Evolutionary conservation across 75 land plant genomes (phyloP).

Genomic region (Picea glauca): DNA sequence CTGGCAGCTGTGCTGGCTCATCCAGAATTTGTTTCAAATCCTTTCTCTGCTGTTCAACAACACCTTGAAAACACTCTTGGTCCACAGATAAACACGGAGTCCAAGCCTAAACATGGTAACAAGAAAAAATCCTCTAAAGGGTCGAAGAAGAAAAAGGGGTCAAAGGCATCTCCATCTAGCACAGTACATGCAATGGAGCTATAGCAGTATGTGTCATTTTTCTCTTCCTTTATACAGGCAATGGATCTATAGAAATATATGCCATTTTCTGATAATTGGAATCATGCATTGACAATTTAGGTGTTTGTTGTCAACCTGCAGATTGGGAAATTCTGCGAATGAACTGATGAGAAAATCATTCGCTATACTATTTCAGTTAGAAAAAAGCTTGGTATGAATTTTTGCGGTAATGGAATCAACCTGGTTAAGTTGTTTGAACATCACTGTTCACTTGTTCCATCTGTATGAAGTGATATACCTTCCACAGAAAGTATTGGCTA

Average conservation of each 20-base stretch:
- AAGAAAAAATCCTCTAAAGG: slow-evolving; percentile 9
- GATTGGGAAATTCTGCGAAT: background rate
- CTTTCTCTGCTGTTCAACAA: slow-evolving; percentile 36
- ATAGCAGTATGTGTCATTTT: background rate
- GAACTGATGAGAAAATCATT: background rate
- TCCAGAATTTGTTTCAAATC: slow-evolving; percentile 25
- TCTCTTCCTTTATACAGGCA: background rate
- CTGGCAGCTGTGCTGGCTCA: slow-evolving; percentile 36
- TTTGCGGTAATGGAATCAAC: background rate
- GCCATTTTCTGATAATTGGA: background rate
- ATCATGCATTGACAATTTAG: background rate
- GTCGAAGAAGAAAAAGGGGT: background rate
- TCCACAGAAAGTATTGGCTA: background rate
- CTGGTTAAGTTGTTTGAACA: background rate
- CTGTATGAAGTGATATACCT: background rate
- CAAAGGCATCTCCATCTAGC: background rate
- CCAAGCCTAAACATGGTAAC: slow-evolving; percentile 3
- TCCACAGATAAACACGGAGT: background rate
- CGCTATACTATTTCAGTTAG: background rate
- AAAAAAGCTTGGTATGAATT: background rate
- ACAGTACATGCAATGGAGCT: slow-evolving; percentile 2
- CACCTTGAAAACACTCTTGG: slow-evolving; percentile 21
- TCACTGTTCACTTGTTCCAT: background rate
- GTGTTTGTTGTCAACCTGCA: background rate
- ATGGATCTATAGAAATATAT: background rate